phyloP scores from a whole-genome alignment of 139 green algal genomes.

The Micromonas pusilla region DNA sequence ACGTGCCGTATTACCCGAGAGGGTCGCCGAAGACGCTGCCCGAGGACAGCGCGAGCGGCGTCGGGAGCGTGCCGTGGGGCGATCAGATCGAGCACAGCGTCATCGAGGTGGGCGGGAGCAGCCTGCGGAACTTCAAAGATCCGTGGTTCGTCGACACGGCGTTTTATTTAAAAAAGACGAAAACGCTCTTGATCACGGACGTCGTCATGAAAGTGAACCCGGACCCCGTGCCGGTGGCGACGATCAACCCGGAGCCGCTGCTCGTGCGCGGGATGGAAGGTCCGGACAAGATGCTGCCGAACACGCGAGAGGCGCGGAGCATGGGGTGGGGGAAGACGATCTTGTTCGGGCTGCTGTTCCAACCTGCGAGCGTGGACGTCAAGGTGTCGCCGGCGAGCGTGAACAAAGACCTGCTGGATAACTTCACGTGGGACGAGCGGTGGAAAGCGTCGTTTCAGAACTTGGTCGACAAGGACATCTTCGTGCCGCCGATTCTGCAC shows the following conservation, averaged over 20 bases:
- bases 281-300: slow-evolving; percentile 7
- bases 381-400: not conserved
- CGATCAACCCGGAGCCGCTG: slow-evolving; percentile 15
- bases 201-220: slow-evolving; percentile 9
- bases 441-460: slow-evolving; percentile 7
- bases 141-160: slow-evolving; percentile 45
- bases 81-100: slow-evolving; percentile 35
- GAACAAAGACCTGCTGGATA: slow-evolving; percentile 5
- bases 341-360: slow-evolving; percentile 39
- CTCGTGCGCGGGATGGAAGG: slow-evolving; percentile 18
- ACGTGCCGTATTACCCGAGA: slow-evolving; percentile 25
- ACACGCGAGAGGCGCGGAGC: slow-evolving; percentile 15
- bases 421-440: slow-evolving; percentile 10
- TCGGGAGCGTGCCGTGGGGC: slow-evolving; percentile 13
- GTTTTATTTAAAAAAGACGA: slow-evolving; percentile 31
- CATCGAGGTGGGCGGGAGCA: slow-evolving; percentile 30
- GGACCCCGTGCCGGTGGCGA: not conserved
- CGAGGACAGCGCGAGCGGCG: not conserved
- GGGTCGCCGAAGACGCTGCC: slow-evolving; percentile 3
- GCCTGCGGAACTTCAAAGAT: slow-evolving; percentile 21
- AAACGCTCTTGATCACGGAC: slow-evolving; percentile 23
- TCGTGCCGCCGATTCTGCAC: slow-evolving; percentile 21
- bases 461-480: not conserved
- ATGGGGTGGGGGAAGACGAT: slow-evolving; percentile 38
- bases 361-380: slow-evolving; percentile 7